Evolutionary conservation across 1,284 basidiomycete species (phyloP), one percentile per base, ranked within the genome.

Genomic region (Sanghuangporus weigelae): DNA sequence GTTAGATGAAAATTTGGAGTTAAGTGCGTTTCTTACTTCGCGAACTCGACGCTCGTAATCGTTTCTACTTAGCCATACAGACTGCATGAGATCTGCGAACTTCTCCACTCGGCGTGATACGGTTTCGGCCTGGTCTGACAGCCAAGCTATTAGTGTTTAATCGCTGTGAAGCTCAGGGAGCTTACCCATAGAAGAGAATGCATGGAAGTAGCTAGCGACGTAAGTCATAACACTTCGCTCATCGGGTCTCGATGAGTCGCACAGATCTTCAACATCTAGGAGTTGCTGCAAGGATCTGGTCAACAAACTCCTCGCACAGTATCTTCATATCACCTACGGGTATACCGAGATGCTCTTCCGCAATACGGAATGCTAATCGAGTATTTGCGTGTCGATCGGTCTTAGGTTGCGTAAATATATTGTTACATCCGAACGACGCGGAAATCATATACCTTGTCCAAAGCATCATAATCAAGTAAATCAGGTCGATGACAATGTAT

Each of bases 401-500:
- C 87, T 92, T 71, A 5, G 57, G 49, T 60, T 26, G 6, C 60
- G 38, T 57, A 62, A 44, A 60, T 11, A 49, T 44, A 51, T 48
- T 21, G 61, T 40, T 26, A n/a, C 21, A 40, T 8, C 26, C 49
- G 35, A n/a, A 10, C 49, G 19, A 60, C 36, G 26, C n/a, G 16
- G 64, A 50, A 35, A 63, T 62, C 40, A 44, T 70, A 39, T 63
- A 88, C 90, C 81, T 92, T 93, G 77, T 93, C 82, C 49, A 98
- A 75, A 61, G 83, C 84, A 70, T 95, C 84, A 70, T 92, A 99
- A 74, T 98, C 90, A 53, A 99, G 77, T 42, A 99, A 78, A 73
- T 99, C 96, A 0, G 96, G 96, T 50, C 96, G 90, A 81, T 99
- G 96, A 57, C 90, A 92, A 72, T 99, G 96, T 66, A 99, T 98